phyloP scores from a whole-genome alignment of 2,329 filamentous ascomycete genomes.

The Neofusicoccum parvum region DNA sequence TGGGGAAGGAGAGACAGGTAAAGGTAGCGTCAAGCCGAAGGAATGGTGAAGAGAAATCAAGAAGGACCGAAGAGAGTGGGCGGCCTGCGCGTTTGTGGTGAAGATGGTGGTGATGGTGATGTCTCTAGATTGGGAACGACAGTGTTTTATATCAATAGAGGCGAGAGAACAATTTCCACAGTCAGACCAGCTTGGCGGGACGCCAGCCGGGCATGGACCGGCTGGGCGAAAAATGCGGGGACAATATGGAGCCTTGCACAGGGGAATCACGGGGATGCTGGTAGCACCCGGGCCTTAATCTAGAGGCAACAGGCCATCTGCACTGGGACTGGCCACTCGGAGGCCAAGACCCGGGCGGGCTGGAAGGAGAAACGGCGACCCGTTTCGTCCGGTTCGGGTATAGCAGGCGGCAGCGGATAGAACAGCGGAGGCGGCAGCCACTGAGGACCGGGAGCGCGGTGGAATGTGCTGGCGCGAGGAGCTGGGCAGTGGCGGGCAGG shows the following conservation, averaged over 20 bases:
- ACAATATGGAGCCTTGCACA: neutral
- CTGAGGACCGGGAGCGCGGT: neutral
- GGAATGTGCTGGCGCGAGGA: neutral
- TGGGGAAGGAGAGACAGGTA: neutral
- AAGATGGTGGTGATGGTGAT: neutral
- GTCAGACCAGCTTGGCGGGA: conserved; percentile 2
- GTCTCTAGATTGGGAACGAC: neutral
- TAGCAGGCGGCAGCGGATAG: neutral
- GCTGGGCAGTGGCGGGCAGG: neutral
- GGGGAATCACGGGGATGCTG: conserved; percentile 12
- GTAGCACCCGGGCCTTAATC: neutral
- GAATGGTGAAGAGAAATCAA: neutral
- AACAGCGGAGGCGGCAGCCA: conserved; percentile 1
- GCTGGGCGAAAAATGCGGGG: neutral
- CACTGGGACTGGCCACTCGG: neutral
- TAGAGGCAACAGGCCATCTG: neutral
- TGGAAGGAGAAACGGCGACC: conserved; percentile 2
- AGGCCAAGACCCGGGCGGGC: neutral
- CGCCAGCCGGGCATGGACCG: neutral
- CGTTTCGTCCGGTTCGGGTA: conserved; percentile 5
- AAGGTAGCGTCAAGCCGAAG: conserved; percentile 2
- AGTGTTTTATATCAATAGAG: conserved; percentile 1
- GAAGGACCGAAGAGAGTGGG: conserved; percentile 5
- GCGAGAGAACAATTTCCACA: neutral
- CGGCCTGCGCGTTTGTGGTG: neutral